These are phyloP conservation scores for Linanthus parryae DNA, from an alignment of 148 eudicot genomes.

Conservation along the genomic window DNA sequence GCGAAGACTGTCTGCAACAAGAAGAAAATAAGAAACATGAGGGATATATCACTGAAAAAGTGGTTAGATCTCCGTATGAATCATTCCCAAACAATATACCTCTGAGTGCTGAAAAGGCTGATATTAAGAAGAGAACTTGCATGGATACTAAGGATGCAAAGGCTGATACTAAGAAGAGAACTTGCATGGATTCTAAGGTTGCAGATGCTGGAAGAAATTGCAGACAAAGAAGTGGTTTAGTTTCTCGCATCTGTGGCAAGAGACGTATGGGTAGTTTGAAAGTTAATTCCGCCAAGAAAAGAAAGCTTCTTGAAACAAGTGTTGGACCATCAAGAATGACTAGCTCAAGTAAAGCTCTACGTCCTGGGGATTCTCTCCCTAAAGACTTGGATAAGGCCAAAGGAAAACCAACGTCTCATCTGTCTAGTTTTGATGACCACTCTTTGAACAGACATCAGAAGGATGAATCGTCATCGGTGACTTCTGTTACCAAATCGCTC, in stretches of 20 bases:
- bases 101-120: constrained; percentile 4
- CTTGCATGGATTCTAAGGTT: background rate
- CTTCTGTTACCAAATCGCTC: constrained; percentile 14
- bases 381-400: constrained; percentile 15
- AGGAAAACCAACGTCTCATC: constrained; percentile 6
- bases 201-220: constrained; percentile 12
- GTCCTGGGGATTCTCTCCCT: constrained; percentile 11
- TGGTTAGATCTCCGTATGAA: constrained; percentile 13
- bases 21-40: constrained; percentile 30
- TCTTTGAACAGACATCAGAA: constrained; percentile 2
- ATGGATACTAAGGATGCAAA: no score
- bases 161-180: no score
- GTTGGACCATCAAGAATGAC: constrained; percentile 9
- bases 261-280: constrained; percentile 18
- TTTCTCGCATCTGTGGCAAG: constrained; percentile 17
- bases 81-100: constrained; percentile 10
- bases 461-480: constrained; percentile 2
- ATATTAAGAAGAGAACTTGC: background rate
- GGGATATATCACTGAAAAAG: constrained; percentile 3
- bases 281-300: constrained; percentile 13
- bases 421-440: constrained; percentile 14
- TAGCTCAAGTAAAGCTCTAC: constrained; percentile 3
- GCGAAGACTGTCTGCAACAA: constrained; percentile 76
- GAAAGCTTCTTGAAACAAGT: constrained; percentile 16
- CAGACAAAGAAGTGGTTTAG: constrained; percentile 8